Evolutionary conservation across 352 stramenopile species (phyloP).

Genomic region (Blastocystis sp.): DNA sequence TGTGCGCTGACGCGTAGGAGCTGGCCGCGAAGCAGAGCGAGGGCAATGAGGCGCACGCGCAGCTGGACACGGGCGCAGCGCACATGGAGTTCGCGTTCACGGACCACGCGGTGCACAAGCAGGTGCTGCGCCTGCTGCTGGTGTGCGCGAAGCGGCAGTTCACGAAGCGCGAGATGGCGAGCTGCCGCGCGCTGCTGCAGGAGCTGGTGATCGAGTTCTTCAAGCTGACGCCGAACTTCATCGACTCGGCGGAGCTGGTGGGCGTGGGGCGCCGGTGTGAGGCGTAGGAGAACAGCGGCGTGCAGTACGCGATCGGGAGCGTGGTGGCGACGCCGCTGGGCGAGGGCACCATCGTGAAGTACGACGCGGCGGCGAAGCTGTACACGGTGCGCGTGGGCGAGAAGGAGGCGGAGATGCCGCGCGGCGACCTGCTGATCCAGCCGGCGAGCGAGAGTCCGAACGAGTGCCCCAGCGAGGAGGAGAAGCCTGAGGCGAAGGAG

Average conservation of each 20-base stretch:
- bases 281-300: conserved; percentile 30
- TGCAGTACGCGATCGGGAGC: conserved; percentile 34
- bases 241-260: conserved; percentile 36
- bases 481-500: neutral
- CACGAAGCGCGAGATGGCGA: neutral
- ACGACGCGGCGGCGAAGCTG: conserved; percentile 18
- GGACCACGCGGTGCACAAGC: conserved; percentile 31
- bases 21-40: neutral
- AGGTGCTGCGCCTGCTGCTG: conserved; percentile 25
- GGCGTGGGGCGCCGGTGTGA: neutral
- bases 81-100: conserved; percentile 19
- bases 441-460: neutral
- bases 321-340: conserved; percentile 39
- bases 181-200: neutral
- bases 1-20: neutral
- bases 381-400: conserved; percentile 26
- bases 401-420: conserved; percentile 1
- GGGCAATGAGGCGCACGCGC: neutral
- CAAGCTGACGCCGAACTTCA: conserved; percentile 4
- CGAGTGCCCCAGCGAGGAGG: neutral
- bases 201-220: conserved; percentile 39
- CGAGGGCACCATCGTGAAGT: neutral
- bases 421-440: conserved; percentile 17
- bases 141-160: conserved; percentile 35
- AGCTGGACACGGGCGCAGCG: neutral